These are phyloP conservation scores for Paramecium pentaurelia DNA, from an alignment of 73 alveolate species.

Conservation along the genomic window DNA sequence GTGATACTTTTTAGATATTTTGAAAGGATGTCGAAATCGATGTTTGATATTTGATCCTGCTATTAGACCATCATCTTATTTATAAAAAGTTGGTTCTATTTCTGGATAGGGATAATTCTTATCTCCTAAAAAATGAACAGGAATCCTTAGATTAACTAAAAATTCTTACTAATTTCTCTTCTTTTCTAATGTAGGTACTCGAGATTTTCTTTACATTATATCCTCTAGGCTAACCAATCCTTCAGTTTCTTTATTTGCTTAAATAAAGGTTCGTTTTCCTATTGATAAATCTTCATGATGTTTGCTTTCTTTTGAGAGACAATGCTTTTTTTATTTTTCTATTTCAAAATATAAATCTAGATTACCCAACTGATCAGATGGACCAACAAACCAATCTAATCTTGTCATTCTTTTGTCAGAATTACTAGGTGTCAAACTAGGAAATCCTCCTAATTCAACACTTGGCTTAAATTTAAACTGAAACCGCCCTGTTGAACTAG, in stretches of 20 bases:
- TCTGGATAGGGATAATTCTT: constrained; percentile 36
- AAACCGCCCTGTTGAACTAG: constrained; percentile 31
- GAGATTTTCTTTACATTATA: constrained; percentile 15
- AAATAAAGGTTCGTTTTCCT: not conserved
- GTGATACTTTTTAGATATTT: constrained; percentile 21
- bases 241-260: constrained; percentile 3
- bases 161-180: constrained; percentile 3
- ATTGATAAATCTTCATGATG: constrained; percentile 21
- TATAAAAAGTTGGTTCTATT: constrained; percentile 2
- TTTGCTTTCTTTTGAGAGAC: not conserved
- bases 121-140: constrained; percentile 4
- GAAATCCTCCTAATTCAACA: constrained; percentile 5
- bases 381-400: not conserved
- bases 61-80: constrained; percentile 21
- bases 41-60: constrained; percentile 32
- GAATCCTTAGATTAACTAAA: not conserved
- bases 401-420: not conserved
- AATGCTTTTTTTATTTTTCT: not conserved
- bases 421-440: constrained; percentile 4
- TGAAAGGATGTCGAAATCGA: constrained; percentile 16
- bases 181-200: not conserved
- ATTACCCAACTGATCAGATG: constrained; percentile 20
- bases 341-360: not conserved
- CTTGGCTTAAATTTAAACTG: constrained; percentile 20
- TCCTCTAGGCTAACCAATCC: not conserved